Evolutionary conservation across 2,329 filamentous ascomycete genomes (phyloP), one percentile per base, ranked within the genome.

Genomic region (Alternaria solani): DNA sequence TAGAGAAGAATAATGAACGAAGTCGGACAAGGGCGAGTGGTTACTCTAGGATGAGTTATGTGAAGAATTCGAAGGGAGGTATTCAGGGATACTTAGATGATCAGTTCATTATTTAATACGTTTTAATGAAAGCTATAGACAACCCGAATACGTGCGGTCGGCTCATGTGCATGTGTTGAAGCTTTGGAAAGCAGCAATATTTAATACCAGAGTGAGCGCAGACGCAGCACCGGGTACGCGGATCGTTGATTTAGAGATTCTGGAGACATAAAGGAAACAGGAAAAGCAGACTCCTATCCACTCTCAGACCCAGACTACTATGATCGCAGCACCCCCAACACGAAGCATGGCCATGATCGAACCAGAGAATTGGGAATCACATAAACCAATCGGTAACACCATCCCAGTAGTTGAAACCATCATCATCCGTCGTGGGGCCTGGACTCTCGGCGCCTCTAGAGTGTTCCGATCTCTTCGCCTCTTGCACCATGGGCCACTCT

Each of bases 401-500:
- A 20, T 67, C 61, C 62, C 64, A 65, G 5, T n/a, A 39, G 18
- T 7, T 16, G n/a, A 20, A 18, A 20, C 47, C 47, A 28, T 58
- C 55, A 2, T 52, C 53, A n/a, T 57, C 61, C 39, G 43, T 36
- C 11, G 25, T 56, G 18, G 51, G 43, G 25, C 9, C 43, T 16
- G 23, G 23, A 51, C 36, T 41, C 11, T 5, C 25, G 49, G 9
- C 5, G 41, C 26, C n/a, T 41, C 38, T 30, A 39, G 48, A 49
- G 8, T 38, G 20, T 25, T 32, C 52, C 23, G 44, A 14, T 8
- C 46, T 52, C 20, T 53, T 43, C 12, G 66, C 59, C 48, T 70
- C 66, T 47, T 59, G 51, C 25, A 67, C 48, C 38, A 61, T 65
- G 2, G 65, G 67, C 68, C 68, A 73, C 23, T 68, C 67, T 14